These are phyloP conservation scores for Vicia sativa DNA, from an alignment of 306 rosid genomes.

Conservation along the genomic window DNA sequence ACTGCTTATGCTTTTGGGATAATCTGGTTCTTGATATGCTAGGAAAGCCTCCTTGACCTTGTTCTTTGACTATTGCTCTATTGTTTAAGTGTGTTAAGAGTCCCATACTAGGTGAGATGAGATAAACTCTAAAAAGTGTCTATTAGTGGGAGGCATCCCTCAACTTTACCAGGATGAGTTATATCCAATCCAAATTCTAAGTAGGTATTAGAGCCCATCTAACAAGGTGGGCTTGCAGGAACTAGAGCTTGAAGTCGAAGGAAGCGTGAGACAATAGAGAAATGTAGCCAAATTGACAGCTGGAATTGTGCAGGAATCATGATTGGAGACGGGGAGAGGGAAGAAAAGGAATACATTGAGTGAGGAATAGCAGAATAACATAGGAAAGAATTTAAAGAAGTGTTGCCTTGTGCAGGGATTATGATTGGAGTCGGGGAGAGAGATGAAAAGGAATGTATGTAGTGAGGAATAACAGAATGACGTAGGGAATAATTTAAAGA, in stretches of 20 bases:
- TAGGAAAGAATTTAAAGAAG: not conserved
- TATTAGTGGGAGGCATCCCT: not conserved
- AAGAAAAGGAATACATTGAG: conserved; percentile 1
- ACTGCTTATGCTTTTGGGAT: conserved; percentile 23
- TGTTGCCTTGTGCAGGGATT: not conserved
- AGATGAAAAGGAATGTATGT: conserved; percentile 1
- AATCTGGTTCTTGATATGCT: conserved; percentile 28
- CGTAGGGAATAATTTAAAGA: not conserved
- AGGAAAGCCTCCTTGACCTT: conserved; percentile 10
- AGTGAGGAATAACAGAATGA: not conserved
- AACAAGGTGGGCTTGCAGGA: not conserved
- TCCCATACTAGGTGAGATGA: not conserved
- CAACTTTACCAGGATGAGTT: not conserved
- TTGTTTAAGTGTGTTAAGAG: not conserved
- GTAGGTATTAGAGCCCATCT: no score
- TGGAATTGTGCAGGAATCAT: not conserved
- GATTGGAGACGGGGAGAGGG: not conserved
- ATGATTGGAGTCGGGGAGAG: not conserved
- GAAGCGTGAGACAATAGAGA: not conserved
- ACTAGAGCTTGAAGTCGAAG: not conserved
- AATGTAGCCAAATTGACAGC: not conserved
- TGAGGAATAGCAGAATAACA: not conserved
- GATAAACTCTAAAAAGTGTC: not conserved
- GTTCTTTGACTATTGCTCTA: conserved; percentile 17
- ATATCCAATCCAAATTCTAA: no score